These are phyloP conservation scores for Dendryphion nanum DNA, from an alignment of 2,329 filamentous ascomycete species.

Conservation along the genomic window DNA sequence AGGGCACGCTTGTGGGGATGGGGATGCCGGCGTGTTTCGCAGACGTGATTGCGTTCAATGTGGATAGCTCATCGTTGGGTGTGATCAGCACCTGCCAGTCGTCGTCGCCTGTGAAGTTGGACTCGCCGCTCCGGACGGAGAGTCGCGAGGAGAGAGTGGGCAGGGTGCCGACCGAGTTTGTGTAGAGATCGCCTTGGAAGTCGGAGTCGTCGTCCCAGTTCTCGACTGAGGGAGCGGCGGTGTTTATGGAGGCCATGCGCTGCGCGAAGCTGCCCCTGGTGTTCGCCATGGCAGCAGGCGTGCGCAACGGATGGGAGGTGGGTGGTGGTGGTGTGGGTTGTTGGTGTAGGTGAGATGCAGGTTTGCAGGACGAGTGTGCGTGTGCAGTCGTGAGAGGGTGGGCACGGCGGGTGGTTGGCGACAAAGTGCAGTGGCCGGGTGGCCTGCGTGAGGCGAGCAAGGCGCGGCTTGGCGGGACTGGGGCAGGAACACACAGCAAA, in stretches of 20 bases:
- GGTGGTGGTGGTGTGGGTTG: constrained; percentile 4
- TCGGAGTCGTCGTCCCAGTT: constrained; percentile 60
- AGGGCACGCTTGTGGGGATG: constrained; percentile 79
- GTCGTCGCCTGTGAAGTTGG: constrained; percentile 72
- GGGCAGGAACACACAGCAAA: too few species aligned
- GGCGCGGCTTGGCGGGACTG: not conserved
- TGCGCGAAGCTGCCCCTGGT: constrained; percentile 37
- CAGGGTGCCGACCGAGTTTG: constrained; percentile 68
- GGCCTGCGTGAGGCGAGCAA: too few species aligned
- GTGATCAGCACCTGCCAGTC: constrained; percentile 85
- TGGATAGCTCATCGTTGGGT: constrained; percentile 81
- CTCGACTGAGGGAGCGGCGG: constrained; percentile 66
- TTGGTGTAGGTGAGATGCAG: constrained; percentile 8
- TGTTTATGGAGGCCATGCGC: constrained; percentile 51
- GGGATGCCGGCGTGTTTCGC: constrained; percentile 90
- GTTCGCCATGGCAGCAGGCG: constrained; percentile 30
- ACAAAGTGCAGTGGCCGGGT: not conserved
- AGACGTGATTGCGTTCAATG: constrained; percentile 79
- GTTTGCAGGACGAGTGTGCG: too few species aligned
- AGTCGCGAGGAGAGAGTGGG: constrained; percentile 78
- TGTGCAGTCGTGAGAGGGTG: constrained; percentile 9
- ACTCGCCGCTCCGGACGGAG: constrained; percentile 80
- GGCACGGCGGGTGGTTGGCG: not conserved
- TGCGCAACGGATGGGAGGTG: constrained; percentile 5
- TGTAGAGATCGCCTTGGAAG: constrained; percentile 65